Conservation (phyloP, 257 asterid species). For the Cruciata laevipes region DNA sequence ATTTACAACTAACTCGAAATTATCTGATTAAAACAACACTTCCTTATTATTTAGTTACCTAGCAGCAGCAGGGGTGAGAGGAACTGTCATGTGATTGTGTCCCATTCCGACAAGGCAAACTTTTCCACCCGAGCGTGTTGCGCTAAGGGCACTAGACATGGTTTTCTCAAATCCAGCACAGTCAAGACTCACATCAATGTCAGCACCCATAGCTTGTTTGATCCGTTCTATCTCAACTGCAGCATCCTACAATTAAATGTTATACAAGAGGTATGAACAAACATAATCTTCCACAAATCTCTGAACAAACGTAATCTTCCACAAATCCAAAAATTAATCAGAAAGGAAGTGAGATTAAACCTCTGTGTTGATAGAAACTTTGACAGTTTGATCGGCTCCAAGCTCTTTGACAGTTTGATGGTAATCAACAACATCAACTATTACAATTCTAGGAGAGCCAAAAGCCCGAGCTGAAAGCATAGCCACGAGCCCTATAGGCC, state of each 20-base stretch:
- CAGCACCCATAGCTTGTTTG: conserved; percentile 56
- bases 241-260: conserved; percentile 38
- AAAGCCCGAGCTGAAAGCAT: conserved; percentile 81
- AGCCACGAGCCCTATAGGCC: conserved; percentile 74
- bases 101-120: conserved; percentile 87
- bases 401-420: conserved; percentile 65
- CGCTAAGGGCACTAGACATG: conserved; percentile 64
- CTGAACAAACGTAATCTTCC: background rate
- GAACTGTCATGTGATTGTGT: conserved; percentile 70
- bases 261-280: no score
- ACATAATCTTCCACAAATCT: background rate
- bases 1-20: background rate
- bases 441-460: conserved; percentile 65
- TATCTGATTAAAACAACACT: background rate
- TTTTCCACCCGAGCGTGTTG: conserved; percentile 65
- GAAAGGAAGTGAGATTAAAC: conserved; percentile 22
- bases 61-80: conserved; percentile 79
- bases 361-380: conserved; percentile 47
- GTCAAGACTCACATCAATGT: conserved; percentile 49
- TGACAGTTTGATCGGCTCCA: conserved; percentile 63
- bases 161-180: conserved; percentile 75
- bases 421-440: conserved; percentile 65
- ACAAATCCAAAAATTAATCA: background rate
- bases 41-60: conserved; percentile 46
- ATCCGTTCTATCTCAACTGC: conserved; percentile 49